phyloP scores from a whole-genome alignment of 306 rosid species.

The Cyamopsis tetragonoloba region DNA sequence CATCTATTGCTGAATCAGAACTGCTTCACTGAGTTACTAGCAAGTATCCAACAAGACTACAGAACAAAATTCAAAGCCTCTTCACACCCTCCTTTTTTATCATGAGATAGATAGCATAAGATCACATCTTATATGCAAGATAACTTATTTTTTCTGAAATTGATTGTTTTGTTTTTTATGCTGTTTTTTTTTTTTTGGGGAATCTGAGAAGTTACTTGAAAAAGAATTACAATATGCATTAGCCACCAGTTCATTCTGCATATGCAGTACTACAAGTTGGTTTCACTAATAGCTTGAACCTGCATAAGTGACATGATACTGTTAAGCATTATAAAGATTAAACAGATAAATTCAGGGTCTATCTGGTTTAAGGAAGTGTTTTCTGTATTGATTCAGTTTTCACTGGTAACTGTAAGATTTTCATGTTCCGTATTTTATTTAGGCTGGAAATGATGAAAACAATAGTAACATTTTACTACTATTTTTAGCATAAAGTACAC shows the following conservation, averaged over 20 bases:
- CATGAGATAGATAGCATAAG: neutral
- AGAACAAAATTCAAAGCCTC: neutral
- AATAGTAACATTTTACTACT: neutral
- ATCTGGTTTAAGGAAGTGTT: too few species aligned
- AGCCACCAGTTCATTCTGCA: neutral
- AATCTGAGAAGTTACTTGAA: neutral
- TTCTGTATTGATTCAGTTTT: neutral
- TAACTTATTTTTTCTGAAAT: neutral
- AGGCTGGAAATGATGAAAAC: neutral
- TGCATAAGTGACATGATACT: neutral
- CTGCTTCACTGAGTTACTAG: neutral
- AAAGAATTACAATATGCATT: neutral
- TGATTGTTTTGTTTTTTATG: neutral
- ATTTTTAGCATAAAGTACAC: neutral
- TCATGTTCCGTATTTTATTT: too few species aligned
- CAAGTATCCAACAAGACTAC: neutral
- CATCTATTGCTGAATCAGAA: conserved; percentile 3
- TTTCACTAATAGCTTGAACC: neutral
- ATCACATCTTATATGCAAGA: neutral
- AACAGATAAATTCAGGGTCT: neutral
- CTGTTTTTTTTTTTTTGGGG: neutral
- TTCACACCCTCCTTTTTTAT: neutral
- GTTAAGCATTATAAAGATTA: neutral
- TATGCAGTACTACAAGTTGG: neutral
- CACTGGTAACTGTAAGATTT: neutral